phyloP scores from a whole-genome alignment of 148 eudicot species.

The Nepenthes mirabilis region DNA sequence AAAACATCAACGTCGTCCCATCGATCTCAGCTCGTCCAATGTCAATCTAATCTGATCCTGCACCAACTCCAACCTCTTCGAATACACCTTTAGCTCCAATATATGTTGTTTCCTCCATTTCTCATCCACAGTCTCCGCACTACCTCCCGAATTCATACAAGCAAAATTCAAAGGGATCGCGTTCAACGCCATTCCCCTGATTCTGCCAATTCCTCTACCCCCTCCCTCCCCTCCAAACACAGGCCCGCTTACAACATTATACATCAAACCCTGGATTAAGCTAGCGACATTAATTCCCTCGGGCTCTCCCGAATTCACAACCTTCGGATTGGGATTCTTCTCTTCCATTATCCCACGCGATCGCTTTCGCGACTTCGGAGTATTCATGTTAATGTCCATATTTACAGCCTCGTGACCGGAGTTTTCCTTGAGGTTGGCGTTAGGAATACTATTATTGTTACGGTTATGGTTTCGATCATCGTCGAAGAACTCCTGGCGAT shows the following conservation, averaged over 20 bases:
- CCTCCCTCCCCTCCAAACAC: neutral
- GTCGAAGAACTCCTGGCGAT: slow-evolving; percentile 34
- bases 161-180: slow-evolving; percentile 28
- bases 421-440: slow-evolving; percentile 11
- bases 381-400: neutral
- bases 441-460: neutral
- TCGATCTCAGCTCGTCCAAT: slow-evolving; percentile 4
- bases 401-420: slow-evolving; percentile 11
- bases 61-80: no score
- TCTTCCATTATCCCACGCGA: slow-evolving; percentile 55
- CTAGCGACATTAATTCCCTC: slow-evolving; percentile 7
- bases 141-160: slow-evolving; percentile 14
- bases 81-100: slow-evolving; percentile 31
- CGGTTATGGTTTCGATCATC: slow-evolving; percentile 42
- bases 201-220: slow-evolving; percentile 14
- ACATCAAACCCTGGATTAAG: slow-evolving; percentile 26
- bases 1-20: slow-evolving; percentile 7
- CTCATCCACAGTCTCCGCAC: slow-evolving; percentile 25
- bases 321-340: slow-evolving; percentile 13
- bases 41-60: no score
- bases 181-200: slow-evolving; percentile 16
- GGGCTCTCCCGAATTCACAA: slow-evolving; percentile 37
- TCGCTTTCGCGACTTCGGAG: slow-evolving; percentile 37
- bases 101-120: slow-evolving; percentile 66
- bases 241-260: slow-evolving; percentile 10